Percentiles rank a stretch among this genome's conserved stretches.
phyloP scores from a whole-genome alignment of 2,329 filamentous ascomycete species.

The Ceratocystis cacaofunesta region DNA sequence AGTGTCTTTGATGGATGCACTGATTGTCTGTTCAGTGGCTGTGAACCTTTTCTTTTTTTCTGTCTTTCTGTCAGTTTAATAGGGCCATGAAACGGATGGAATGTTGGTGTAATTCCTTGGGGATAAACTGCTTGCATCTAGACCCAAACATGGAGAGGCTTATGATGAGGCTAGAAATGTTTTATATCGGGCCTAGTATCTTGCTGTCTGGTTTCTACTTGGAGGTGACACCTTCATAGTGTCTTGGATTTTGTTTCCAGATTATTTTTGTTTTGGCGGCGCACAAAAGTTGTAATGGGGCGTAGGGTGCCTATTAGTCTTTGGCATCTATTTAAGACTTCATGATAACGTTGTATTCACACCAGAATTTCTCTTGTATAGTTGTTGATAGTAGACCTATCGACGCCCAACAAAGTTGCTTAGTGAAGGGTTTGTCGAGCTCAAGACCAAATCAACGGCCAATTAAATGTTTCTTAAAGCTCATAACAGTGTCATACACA shows the following conservation, averaged over 20 bases:
- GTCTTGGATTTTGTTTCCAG: slow-evolving; percentile 16
- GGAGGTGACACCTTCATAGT: not conserved
- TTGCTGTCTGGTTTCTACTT: not conserved
- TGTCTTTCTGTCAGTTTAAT: not conserved
- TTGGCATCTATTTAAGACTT: not conserved
- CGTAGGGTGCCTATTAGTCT: slow-evolving; percentile 18
- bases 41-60: not conserved
- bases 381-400: slow-evolving; percentile 28
- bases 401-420: slow-evolving; percentile 25
- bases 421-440: not conserved
- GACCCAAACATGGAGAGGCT: not conserved
- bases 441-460: not conserved
- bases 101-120: not conserved
- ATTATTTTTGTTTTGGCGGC: slow-evolving; percentile 1
- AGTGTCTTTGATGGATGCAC: slow-evolving; percentile 21
- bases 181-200: not conserved
- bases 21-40: slow-evolving; percentile 20
- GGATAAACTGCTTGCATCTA: not conserved
- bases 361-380: slow-evolving; percentile 28
- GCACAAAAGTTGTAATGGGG: slow-evolving; percentile 21
- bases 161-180: not conserved
- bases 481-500: not conserved
- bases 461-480: no score
- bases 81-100: no score
- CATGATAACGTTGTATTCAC: slow-evolving; percentile 6